Evolutionary conservation across 2,329 filamentous ascomycete species (phyloP), one percentile per base, ranked within the genome.

Genomic region (Nakataea oryzae): DNA sequence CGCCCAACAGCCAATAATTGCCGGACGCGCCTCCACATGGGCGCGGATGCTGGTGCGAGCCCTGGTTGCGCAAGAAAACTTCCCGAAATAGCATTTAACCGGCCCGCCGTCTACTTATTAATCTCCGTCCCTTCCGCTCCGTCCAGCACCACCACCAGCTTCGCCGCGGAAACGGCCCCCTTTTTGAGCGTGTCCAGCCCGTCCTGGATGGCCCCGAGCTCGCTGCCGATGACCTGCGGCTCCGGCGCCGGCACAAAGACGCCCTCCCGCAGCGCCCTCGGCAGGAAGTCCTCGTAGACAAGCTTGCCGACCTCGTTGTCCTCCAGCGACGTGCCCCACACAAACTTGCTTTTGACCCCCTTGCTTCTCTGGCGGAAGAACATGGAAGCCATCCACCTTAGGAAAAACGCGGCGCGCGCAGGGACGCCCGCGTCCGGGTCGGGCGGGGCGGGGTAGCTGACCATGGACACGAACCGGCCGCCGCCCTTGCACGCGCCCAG

Each of bases 401-500:
- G 24, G 8, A 60, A 50, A 13, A 30, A 58, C 3, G 32, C 13
- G 57, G 32, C 24, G 11, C 57, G 30, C n/a, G 57, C 30, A 29
- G 29, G 29, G 14, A 58, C 34, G 17, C 57, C 30, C 21, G 57
- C 57, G 30, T 58, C 57, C 29, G 34, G n/a, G 30, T 41, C 11
- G 27, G 57, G 57, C 57, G 57, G 57, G 57, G 24, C 29, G 3
- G 54, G 54, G 26, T 57, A 57, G 54, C 54, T 59, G 24, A 64
- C 58, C 26, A 59, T 64, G 29, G 61, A 63, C 26, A 65, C 62
- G 9, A 65, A 64, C 26, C 57, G 58, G 50, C 58, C 62, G 28
- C 34, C 8, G 54, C 60, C 60, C 17, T 41, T 21, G 54, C 61
- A 47, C 14, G 50, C 47, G 17, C 34, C 54, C n/a, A 63, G 60